A percentile compares a stretch with the other conserved stretches of the same genome.
Evolutionary conservation across 2,329 filamentous ascomycete species (phyloP).

Genomic region (Endothia cerciana): DNA sequence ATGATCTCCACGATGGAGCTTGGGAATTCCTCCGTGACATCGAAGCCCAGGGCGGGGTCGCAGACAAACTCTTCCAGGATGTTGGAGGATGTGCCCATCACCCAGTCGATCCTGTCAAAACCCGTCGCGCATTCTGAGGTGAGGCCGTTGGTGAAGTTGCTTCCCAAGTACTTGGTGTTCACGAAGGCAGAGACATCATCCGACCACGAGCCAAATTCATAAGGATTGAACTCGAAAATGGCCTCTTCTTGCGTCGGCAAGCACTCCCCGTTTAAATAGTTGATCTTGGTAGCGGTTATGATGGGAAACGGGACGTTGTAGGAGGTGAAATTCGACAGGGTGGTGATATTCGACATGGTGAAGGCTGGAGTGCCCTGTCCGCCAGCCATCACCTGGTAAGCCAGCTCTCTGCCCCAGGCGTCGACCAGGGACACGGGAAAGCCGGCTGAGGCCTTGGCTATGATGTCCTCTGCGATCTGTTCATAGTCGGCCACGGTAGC

Average conservation of each 20-base stretch:
- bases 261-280: conserved; percentile 26
- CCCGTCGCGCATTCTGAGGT: conserved; percentile 42
- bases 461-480: conserved; percentile 21
- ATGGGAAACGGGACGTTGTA: conserved; percentile 31
- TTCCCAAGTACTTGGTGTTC: conserved; percentile 46
- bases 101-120: conserved; percentile 53
- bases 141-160: conserved; percentile 38
- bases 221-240: conserved; percentile 49
- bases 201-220: conserved; percentile 51
- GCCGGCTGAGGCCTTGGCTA: conserved; percentile 18
- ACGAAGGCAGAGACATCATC: conserved; percentile 42
- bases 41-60: conserved; percentile 19
- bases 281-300: conserved; percentile 31
- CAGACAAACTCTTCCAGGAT: conserved; percentile 41
- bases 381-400: conserved; percentile 24
- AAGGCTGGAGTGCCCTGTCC: conserved; percentile 16
- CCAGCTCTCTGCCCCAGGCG: conserved; percentile 24
- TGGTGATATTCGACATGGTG: conserved; percentile 19
- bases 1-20: conserved; percentile 32
- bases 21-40: conserved; percentile 22
- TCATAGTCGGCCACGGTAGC: conserved; percentile 10
- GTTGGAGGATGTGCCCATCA: conserved; percentile 48
- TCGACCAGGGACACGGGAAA: conserved; percentile 26
- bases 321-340: conserved; percentile 22
- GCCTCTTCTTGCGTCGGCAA: conserved; percentile 35